A percentile compares a stretch with the other conserved stretches of the same genome.
Evolutionary conservation across 2,329 filamentous ascomycete species (phyloP).

Genomic region (Diaporthe humulicola): DNA sequence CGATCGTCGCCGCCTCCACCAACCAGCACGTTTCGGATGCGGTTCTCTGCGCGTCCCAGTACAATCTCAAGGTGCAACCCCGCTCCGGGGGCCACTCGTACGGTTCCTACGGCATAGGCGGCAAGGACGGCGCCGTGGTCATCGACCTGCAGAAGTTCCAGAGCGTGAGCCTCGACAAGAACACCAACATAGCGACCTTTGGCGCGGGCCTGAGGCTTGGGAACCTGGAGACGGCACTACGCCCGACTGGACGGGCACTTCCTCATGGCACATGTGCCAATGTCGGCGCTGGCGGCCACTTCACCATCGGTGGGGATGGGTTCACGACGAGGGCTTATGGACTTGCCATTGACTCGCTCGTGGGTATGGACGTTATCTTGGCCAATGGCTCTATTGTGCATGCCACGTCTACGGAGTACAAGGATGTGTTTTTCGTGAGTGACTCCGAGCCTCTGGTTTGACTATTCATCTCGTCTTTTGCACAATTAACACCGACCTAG

Average conservation of each 20-base stretch:
- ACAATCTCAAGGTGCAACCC: slow-evolving; percentile 61
- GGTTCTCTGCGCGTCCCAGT: slow-evolving; percentile 58
- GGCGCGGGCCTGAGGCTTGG: slow-evolving; percentile 58
- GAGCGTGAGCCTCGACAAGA: slow-evolving; percentile 48
- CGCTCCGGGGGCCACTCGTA: slow-evolving; percentile 68
- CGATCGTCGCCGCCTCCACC: slow-evolving; percentile 49
- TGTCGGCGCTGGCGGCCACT: slow-evolving; percentile 61
- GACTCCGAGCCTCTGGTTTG: no score
- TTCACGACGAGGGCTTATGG: slow-evolving; percentile 62
- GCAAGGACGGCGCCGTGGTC: slow-evolving; percentile 56
- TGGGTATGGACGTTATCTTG: slow-evolving; percentile 62
- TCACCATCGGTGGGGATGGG: slow-evolving; percentile 61
- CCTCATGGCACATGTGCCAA: slow-evolving; percentile 60
- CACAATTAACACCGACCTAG: slow-evolving; percentile 40
- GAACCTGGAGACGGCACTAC: slow-evolving; percentile 55
- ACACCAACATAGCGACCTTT: slow-evolving; percentile 51
- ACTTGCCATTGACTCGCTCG: slow-evolving; percentile 62
- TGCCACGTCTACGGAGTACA: slow-evolving; percentile 40
- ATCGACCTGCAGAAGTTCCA: slow-evolving; percentile 56
- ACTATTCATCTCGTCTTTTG: background rate
- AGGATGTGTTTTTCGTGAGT: slow-evolving; percentile 48
- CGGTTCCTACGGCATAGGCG: slow-evolving; percentile 61
- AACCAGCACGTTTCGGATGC: slow-evolving; percentile 57
- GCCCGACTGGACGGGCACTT: slow-evolving; percentile 51
- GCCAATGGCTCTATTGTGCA: slow-evolving; percentile 45